Evolutionary conservation across 352 stramenopile genomes (phyloP), one percentile per base, ranked within the genome.

Genomic region (Phytopythium chamaehyphon): DNA sequence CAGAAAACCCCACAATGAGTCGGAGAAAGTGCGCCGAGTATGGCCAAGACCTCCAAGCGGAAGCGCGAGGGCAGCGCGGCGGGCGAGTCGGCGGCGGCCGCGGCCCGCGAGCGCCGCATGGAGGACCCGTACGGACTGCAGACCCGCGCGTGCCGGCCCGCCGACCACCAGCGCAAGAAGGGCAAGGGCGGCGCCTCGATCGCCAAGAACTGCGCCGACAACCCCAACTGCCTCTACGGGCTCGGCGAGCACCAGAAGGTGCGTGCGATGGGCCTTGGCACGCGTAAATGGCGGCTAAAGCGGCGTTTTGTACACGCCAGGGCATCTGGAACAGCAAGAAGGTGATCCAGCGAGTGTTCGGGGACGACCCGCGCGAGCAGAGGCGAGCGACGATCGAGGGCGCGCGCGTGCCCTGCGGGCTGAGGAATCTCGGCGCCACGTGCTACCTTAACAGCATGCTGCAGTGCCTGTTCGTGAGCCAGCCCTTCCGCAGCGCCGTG

Each of bases 391-490:
- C n/a, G 16, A 24, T 15, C n/a, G 19, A 35, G 6, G 10, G 39
- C 19, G 35, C 22, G 6, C 40, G 21, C 10, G 31, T 54, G 44
- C 86, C 86, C 3, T 86, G 69, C 16, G 83, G 85, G 21, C 71
- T 95, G 63, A 75, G 83, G 22, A 95, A 95, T 62, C 60, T 95
- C 1, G 85, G 85, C 1, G 85, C 85, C n/a, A 95, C 85, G 22
- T 95, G 85, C 55, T 95, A 95, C 57, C 51, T 95, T 28, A 93
- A 92, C 64, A 93, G 83, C 47, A 90, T 95, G 80, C 67, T 95
- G 23, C 85, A 95, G 64, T 84, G 73, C 38, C 51, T 95, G 24
- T 95, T 90, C 59, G 76, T 82, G 28, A 90, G 85, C 33, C 38
- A 74, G 12, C 55, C 66, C 26, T 90, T 96, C 61, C 79, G 86